Evolutionary conservation across 192 early-diverging fungal genomes (phyloP).

Genomic region (Podila epigama): DNA sequence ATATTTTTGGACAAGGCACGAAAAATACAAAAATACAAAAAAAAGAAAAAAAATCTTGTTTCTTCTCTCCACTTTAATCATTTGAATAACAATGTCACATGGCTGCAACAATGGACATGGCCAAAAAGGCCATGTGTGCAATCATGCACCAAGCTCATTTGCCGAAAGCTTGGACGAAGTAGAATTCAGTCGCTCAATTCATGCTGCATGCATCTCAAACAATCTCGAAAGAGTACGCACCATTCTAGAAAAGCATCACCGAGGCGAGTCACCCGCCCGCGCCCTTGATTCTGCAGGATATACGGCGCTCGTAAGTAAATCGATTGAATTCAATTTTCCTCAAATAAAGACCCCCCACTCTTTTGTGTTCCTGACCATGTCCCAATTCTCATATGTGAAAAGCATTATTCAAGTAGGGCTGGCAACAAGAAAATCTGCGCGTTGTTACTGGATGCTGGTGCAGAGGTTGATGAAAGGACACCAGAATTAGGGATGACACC

Average conservation of each 20-base stretch:
- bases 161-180: conserved; percentile 37
- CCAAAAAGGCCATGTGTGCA: conserved; percentile 32
- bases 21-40: no score
- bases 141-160: conserved; percentile 12
- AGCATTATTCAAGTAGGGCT: conserved; percentile 42
- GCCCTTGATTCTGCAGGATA: conserved; percentile 35
- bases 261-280: conserved; percentile 18
- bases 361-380: not conserved
- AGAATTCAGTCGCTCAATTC: conserved; percentile 42
- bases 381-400: not conserved
- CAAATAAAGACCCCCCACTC: no score
- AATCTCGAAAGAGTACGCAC: conserved; percentile 18
- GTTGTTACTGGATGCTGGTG: conserved; percentile 30
- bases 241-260: conserved; percentile 10
- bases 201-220: conserved; percentile 37
- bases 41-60: not conserved
- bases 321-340: no score
- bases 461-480: conserved; percentile 30
- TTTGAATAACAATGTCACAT: not conserved
- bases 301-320: conserved; percentile 20
- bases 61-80: not conserved
- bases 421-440: conserved; percentile 40
- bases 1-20: no score
- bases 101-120: conserved; percentile 12
- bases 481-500: conserved; percentile 36